Evolutionary conservation across 2,329 filamentous ascomycete species (phyloP).

Genomic region (Claviceps fusiformis): DNA sequence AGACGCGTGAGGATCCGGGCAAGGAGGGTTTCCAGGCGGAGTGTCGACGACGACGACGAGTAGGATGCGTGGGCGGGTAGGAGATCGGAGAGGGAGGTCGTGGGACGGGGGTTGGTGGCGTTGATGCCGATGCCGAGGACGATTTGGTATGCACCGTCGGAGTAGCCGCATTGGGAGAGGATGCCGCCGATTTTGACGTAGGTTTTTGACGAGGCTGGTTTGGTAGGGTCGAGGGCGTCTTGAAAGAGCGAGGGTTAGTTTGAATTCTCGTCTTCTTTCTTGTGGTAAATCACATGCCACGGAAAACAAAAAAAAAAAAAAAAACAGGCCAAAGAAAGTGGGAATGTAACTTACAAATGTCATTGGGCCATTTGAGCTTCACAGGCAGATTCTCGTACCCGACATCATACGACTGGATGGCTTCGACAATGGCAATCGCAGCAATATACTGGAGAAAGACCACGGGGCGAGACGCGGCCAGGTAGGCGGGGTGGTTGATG

Average conservation of each 20-base stretch:
- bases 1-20: constrained; percentile 68
- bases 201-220: constrained; percentile 27
- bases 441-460: constrained; percentile 91
- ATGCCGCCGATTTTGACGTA: constrained; percentile 93
- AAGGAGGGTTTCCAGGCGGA: constrained; percentile 67
- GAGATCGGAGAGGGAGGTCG: constrained; percentile 71
- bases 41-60: constrained; percentile 24
- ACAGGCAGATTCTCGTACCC: constrained; percentile 67
- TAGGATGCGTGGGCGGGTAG: constrained; percentile 30
- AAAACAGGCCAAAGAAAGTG: no score
- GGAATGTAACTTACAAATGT: constrained; percentile 50
- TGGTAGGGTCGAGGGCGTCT: constrained; percentile 54
- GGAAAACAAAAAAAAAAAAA: background rate
- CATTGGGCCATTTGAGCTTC: constrained; percentile 95
- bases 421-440: constrained; percentile 74
- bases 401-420: constrained; percentile 63
- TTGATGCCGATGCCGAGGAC: constrained; percentile 83
- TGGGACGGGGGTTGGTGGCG: constrained; percentile 68
- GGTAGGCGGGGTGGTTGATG: constrained; percentile 65
- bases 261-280: background rate
- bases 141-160: constrained; percentile 63
- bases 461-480: constrained; percentile 61
- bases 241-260: background rate
- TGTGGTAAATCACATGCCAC: no score
- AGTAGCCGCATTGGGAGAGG: constrained; percentile 77